Conservation (phyloP, 805 yeast species). For the Blastobotrys americana region DNA sequence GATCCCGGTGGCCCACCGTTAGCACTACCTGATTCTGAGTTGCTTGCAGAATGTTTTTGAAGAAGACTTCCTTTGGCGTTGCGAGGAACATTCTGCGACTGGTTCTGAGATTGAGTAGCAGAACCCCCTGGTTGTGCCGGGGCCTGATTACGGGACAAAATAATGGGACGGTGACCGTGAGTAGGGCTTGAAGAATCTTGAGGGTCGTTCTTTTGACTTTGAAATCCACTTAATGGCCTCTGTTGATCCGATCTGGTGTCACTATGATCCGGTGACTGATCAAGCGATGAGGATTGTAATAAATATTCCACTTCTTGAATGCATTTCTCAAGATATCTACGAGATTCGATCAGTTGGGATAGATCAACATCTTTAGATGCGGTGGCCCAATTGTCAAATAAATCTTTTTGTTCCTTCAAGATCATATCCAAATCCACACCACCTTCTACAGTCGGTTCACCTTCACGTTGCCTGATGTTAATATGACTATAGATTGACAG, state of each 20-base stretch:
- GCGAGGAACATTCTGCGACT: not conserved
- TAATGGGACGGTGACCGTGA: not conserved
- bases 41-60: not conserved
- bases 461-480: slow-evolving; percentile 7
- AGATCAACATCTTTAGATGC: slow-evolving; percentile 13
- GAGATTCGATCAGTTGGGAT: slow-evolving; percentile 22
- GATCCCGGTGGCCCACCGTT: not conserved
- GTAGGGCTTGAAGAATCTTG: not conserved
- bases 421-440: too few relatives aligned
- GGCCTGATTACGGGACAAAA: not conserved
- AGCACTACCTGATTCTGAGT: too few relatives aligned
- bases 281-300: slow-evolving; percentile 22
- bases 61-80: not conserved
- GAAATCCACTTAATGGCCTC: not conserved
- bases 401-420: slow-evolving; percentile 3
- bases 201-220: not conserved
- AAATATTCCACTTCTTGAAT: slow-evolving; percentile 31
- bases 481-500: slow-evolving; percentile 2
- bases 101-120: not conserved
- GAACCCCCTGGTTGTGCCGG: not conserved
- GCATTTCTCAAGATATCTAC: slow-evolving; percentile 30
- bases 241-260: too few relatives aligned
- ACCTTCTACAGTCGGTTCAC: too few relatives aligned
- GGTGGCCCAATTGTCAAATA: not conserved
- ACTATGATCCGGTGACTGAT: slow-evolving; percentile 10